phyloP scores from a whole-genome alignment of 179 eudicot species.

The Silene vulgaris region DNA sequence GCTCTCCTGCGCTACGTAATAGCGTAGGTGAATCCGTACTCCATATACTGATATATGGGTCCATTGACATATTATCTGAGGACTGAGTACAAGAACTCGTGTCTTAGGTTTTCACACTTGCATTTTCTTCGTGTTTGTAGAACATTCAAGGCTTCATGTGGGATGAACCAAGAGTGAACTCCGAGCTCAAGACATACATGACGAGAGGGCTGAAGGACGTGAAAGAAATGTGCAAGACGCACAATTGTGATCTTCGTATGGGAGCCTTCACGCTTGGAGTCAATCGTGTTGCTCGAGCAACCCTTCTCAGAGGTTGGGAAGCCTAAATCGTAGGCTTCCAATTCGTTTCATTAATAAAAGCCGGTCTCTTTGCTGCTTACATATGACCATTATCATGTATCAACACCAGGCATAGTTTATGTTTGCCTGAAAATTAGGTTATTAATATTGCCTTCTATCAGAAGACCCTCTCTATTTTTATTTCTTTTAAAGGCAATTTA shows the following conservation, averaged over 20 bases:
- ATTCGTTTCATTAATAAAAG: background rate
- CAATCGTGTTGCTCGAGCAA: slow-evolving; percentile 87
- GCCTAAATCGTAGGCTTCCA: slow-evolving; percentile 26
- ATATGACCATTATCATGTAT: background rate
- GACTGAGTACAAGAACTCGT: background rate
- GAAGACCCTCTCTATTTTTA: background rate
- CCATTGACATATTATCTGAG: too few relatives aligned
- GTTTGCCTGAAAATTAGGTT: background rate
- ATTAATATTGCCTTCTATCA: background rate
- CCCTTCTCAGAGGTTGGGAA: slow-evolving; percentile 86
- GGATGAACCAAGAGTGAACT: slow-evolving; percentile 88
- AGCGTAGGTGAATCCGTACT: too few relatives aligned
- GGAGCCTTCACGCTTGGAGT: slow-evolving; percentile 88
- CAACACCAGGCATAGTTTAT: background rate
- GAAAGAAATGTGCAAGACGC: slow-evolving; percentile 70
- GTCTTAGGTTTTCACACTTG: background rate
- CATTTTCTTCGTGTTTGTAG: slow-evolving; percentile 34
- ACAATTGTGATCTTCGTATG: slow-evolving; percentile 83
- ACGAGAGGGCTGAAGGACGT: slow-evolving; percentile 61
- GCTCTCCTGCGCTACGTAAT: too few relatives aligned
- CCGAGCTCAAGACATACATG: slow-evolving; percentile 75
- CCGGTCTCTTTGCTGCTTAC: background rate
- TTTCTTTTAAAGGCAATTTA: background rate
- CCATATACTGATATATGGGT: too few relatives aligned
- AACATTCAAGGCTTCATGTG: slow-evolving; percentile 96